Conservation (phyloP, 2,329 filamentous ascomycete genomes). For the Aphanoascus verrucosus region DNA sequence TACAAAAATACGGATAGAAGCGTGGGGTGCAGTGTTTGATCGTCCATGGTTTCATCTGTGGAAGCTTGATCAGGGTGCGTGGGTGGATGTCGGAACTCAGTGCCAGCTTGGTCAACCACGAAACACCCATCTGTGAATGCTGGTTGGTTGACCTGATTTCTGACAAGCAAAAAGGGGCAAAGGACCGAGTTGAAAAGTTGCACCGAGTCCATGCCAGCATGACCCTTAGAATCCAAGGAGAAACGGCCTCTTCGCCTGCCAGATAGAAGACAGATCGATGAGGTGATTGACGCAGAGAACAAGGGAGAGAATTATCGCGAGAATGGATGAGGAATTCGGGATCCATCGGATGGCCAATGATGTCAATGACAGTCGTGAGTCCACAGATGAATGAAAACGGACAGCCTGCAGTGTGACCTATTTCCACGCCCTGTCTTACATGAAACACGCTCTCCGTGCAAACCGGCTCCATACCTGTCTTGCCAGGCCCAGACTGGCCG, state of each 20-base stretch:
- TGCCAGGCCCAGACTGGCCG: background rate
- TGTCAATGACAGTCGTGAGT: slow-evolving; percentile 3
- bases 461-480: background rate
- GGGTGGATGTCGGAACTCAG: background rate
- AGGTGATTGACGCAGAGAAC: background rate
- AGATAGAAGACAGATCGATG: background rate
- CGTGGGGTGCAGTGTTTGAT: slow-evolving; percentile 4
- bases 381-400: background rate
- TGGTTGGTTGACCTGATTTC: background rate
- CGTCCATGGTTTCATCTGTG: slow-evolving; percentile 3
- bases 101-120: too few relatives aligned
- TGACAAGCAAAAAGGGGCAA: too few relatives aligned
- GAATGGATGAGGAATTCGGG: background rate
- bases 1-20: background rate
- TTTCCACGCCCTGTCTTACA: background rate
- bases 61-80: background rate
- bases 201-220: background rate
- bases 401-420: background rate
- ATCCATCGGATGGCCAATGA: background rate
- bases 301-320: background rate
- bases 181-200: background rate
- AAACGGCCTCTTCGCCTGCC: background rate
- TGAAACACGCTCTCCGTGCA: background rate
- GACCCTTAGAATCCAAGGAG: background rate
- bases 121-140: background rate